These are phyloP conservation scores for Tuber calosporum DNA, from an alignment of 495 filamentous ascomycete species.

Conservation along the genomic window DNA sequence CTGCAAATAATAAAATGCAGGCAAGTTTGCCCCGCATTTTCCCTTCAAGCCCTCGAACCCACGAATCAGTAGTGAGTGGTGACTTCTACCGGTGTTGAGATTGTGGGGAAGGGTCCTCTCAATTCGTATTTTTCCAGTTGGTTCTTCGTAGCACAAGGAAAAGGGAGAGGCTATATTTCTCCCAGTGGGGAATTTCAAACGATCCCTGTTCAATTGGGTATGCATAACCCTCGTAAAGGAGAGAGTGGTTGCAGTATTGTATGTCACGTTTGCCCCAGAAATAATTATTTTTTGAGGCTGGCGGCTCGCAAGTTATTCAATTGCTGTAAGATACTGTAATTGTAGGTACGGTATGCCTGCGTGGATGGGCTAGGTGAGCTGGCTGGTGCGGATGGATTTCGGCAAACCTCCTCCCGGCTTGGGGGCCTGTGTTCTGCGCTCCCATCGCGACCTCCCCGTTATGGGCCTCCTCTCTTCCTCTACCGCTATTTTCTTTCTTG, in stretches of 20 bases:
- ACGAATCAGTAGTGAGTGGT: neutral
- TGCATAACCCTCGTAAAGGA: neutral
- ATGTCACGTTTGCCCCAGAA: neutral
- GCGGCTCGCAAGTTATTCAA: conserved; percentile 1
- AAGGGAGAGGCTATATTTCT: conserved; percentile 2
- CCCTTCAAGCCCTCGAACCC: neutral
- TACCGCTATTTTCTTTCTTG: neutral
- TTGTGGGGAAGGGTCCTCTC: neutral
- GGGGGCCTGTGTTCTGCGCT: neutral
- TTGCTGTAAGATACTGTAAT: neutral
- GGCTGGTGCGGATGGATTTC: neutral
- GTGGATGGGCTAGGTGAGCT: neutral
- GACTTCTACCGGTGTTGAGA: neutral
- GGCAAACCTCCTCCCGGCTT: neutral
- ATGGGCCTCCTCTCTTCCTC: neutral
- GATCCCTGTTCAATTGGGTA: neutral
- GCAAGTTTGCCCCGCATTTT: neutral
- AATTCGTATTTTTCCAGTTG: neutral
- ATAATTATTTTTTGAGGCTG: neutral
- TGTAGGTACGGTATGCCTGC: neutral
- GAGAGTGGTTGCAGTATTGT: neutral
- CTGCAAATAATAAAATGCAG: neutral
- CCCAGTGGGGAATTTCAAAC: neutral
- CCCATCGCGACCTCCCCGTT: neutral
- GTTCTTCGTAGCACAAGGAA: neutral